A percentile compares a stretch with the other conserved stretches of the same genome.
Conservation (phyloP, 2,329 filamentous ascomycete species). For the Acephala macrosclerotiorum region DNA sequence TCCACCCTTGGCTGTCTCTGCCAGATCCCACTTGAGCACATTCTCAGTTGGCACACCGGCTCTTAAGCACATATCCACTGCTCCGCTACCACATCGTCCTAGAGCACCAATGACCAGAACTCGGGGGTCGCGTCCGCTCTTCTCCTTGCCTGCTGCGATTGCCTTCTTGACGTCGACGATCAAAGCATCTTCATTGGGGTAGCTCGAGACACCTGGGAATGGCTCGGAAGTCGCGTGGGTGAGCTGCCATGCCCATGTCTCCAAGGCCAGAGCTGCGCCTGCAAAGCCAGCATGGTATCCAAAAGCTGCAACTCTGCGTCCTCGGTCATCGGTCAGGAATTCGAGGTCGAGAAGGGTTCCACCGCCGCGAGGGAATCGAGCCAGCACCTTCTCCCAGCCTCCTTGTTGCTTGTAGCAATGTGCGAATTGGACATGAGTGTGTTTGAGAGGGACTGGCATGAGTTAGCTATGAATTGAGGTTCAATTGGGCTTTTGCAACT, state of each 20-base stretch:
- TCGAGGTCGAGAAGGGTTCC: constrained; percentile 86
- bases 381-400: constrained; percentile 82
- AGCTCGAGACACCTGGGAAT: constrained; percentile 71
- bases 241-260: constrained; percentile 86
- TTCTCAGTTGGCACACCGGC: constrained; percentile 74
- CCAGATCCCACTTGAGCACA: constrained; percentile 76
- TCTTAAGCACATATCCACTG: constrained; percentile 79
- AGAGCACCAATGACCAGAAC: constrained; percentile 86
- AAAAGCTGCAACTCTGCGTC: constrained; percentile 70
- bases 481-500: constrained; percentile 33
- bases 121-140: constrained; percentile 72
- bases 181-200: constrained; percentile 77
- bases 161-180: constrained; percentile 77
- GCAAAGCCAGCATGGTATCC: constrained; percentile 79
- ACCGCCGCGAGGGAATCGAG: constrained; percentile 77
- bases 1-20: constrained; percentile 73
- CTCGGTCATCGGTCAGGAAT: constrained; percentile 78
- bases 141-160: constrained; percentile 70
- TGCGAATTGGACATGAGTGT: constrained; percentile 75
- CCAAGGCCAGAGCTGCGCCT: constrained; percentile 73
- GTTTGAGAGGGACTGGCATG: constrained; percentile 67
- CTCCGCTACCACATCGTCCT: constrained; percentile 86
- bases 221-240: constrained; percentile 70
- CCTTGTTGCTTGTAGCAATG: constrained; percentile 81
- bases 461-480: constrained; percentile 20